Base-by-base conservation (phyloP, 2,329 filamentous ascomycete genomes). In the Venturia carpophila region DNA sequence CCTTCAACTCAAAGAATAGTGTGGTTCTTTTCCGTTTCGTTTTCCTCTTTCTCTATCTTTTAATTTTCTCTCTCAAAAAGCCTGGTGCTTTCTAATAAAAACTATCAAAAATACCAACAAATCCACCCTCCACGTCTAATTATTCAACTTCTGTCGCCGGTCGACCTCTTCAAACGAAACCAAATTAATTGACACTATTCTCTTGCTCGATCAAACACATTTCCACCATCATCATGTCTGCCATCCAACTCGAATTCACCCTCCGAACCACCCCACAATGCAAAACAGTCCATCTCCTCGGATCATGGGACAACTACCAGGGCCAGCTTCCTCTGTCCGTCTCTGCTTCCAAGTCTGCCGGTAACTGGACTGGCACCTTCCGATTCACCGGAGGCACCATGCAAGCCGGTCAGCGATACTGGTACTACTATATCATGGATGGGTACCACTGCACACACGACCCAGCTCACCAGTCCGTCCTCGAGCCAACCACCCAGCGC, bases 361-460 rank as follows among this genome's bases (percentile, higher is more conserved):
- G 92, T 75, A 89, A 89, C 71, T 97, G 93, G 92, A 90, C 92
- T 77, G 94, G 93, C 74, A 95, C 91, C 73, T 97, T 99, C 83
- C 89, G 91, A 80, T 97, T 99, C 82, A 90, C 94, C 80, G 89
- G 88, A 75, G 80, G 86, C 68, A 93, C 91, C 67, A 85, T 97
- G 72, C 87, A 93, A 82, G 83, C 91, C 72, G 92, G 93, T 76
- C 87, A 91, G 76, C 88, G 93, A 76, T 97, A 97, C 87, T 99
- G 94, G 94, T 99, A 97, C 87, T 99, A 99, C 87, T 99, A 97
- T 84, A 97, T 97, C 87, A 94, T 97, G 78, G 94, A 99, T 78
- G 94, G 94, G 72, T 97, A 97, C 86, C 92, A 97, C 78, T 89
- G 96, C 77, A 92, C 92, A 68, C 93, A 97, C 84, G 94, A 97